Evolutionary conservation across 257 asterid species (phyloP), one percentile per base, ranked within the genome.

Genomic region (Nicotiana sylvestris): DNA sequence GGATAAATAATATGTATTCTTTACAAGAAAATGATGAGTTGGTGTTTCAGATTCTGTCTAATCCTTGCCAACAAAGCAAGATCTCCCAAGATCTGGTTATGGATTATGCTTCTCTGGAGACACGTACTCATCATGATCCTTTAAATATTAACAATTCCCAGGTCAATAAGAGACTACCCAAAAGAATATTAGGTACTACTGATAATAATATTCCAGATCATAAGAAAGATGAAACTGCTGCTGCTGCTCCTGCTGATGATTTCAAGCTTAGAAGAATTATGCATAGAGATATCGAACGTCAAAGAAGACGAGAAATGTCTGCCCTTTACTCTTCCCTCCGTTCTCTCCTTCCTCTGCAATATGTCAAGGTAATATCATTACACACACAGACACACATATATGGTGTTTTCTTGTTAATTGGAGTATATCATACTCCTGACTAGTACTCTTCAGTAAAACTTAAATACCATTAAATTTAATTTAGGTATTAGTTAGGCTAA

Each of bases 261-360:
- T 1, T 55, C 57, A 76, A 30, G 77, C 84, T 32, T n/a, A 85
- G 37, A 58, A 88, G 53, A 87, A 72, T 84, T 70, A 64, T 86
- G 80, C 95, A 86, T 57, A 79, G 92, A 43, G 91, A 90, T 46
- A 78, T 88, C 4, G 91, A 89, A 43, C 76, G 87, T 57, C 89
- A 83, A 30, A 83, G 92, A 81, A 86, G 93, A 83, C 89, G 77
- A 76, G 86, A 87, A 46, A 89, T 87, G 92, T 62, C 92, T 0
- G 32, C 67, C 6, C 91, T 85, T 67, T 68, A 53, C 27, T 81
- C 85, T 61, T 89, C 92, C 35, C 92, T 89, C 58, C 77, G 89
- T 21, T 80, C 89, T 33, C 85, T 84, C 81, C 92, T 91, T 70
- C 94, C 94, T 68, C 81, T 21, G 11, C 85, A 82, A 3, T 72